These are phyloP conservation scores for Amaranthus hypochondriacus DNA, from an alignment of 148 eudicot species.

Conservation along the genomic window DNA sequence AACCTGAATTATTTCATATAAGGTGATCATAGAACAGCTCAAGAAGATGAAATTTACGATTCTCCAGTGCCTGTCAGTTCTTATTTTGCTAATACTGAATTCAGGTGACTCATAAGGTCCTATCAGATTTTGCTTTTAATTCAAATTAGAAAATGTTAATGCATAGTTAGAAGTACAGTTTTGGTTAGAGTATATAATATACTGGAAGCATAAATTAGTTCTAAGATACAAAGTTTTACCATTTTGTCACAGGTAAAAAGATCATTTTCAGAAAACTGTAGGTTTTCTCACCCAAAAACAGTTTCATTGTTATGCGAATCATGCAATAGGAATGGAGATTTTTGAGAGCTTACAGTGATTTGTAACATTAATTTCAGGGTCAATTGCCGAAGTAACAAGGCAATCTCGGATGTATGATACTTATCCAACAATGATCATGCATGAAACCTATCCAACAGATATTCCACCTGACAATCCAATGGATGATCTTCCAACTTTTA, in stretches of 20 bases:
- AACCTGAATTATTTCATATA: neutral
- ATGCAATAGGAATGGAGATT: neutral
- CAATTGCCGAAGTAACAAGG: constrained; percentile 41
- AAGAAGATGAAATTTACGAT: constrained; percentile 36
- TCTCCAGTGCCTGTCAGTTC: constrained; percentile 30
- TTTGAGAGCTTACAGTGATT: constrained; percentile 5
- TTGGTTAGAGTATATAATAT: neutral
- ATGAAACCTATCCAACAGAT: constrained; percentile 26
- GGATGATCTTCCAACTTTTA: constrained; percentile 23
- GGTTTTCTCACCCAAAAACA: too few relatives aligned
- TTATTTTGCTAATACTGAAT: constrained; percentile 36
- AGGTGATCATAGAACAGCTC: neutral
- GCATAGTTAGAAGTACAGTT: neutral
- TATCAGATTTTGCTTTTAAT: neutral
- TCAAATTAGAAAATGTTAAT: neutral
- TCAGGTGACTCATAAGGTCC: constrained; percentile 48
- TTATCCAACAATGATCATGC: constrained; percentile 20
- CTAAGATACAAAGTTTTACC: neutral
- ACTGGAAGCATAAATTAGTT: neutral
- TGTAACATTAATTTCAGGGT: constrained; percentile 39
- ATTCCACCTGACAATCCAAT: constrained; percentile 36
- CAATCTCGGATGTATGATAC: constrained; percentile 25
- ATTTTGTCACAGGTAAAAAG: neutral
- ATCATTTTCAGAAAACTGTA: neutral
- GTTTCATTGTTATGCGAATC: neutral